These are phyloP conservation scores for Heterobasidion annosum DNA, from an alignment of 1,284 basidiomycete genomes.

Conservation along the genomic window DNA sequence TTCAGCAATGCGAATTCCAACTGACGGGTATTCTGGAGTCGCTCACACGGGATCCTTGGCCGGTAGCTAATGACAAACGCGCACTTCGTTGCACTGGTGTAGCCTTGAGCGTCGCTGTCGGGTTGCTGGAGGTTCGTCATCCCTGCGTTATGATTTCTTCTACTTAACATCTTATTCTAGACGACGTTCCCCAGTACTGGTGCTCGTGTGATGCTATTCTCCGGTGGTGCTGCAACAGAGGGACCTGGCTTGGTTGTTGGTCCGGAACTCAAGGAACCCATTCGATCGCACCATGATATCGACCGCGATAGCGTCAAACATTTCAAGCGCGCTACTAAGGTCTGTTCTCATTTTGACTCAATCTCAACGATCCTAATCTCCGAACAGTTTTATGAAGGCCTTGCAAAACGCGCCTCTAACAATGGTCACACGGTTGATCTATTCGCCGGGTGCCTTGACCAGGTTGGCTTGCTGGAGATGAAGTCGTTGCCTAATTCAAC, in stretches of 20 bases:
- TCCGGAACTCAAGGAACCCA: constrained; percentile 94
- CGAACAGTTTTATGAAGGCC: constrained; percentile 85
- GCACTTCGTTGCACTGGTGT: constrained; percentile 95
- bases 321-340: constrained; percentile 95
- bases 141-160: not conserved
- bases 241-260: constrained; percentile 96
- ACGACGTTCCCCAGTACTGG: constrained; percentile 95
- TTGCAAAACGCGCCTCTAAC: constrained; percentile 89
- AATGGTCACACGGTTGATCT: constrained; percentile 96
- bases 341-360: constrained; percentile 21
- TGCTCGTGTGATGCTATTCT: constrained; percentile 93
- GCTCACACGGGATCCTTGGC: constrained; percentile 92
- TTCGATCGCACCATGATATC: constrained; percentile 98
- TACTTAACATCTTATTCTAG: constrained; percentile 20
- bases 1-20: constrained; percentile 93
- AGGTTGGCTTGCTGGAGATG: constrained; percentile 98
- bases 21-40: constrained; percentile 91
- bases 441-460: constrained; percentile 96
- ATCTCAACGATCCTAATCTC: constrained; percentile 4
- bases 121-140: constrained; percentile 74
- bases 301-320: constrained; percentile 97
- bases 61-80: constrained; percentile 92
- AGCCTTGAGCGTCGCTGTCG: constrained; percentile 89
- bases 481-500: constrained; percentile 92
- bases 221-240: constrained; percentile 95